Conservation (phyloP, 2,329 filamentous ascomycete species). For the Aspergillus texensis region DNA sequence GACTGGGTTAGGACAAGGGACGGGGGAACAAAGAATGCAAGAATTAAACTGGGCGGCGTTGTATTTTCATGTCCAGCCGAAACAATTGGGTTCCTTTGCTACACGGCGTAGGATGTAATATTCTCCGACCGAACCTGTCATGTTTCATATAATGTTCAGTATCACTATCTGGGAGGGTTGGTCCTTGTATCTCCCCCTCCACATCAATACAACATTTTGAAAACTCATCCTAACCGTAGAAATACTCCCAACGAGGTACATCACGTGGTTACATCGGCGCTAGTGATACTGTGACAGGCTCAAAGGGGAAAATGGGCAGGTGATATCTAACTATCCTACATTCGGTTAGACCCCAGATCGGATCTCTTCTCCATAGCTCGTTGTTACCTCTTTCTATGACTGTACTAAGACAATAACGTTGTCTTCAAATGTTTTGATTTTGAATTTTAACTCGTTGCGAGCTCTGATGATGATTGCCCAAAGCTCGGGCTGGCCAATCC, state of each 20-base stretch:
- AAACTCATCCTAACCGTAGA: neutral
- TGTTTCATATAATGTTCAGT: neutral
- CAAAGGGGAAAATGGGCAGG: neutral
- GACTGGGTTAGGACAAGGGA: slow-evolving; percentile 25
- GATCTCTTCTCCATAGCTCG: neutral
- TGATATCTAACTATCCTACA: neutral
- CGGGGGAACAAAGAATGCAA: slow-evolving; percentile 22
- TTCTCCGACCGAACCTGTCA: neutral
- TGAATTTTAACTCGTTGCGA: neutral
- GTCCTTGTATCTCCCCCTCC: neutral
- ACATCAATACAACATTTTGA: neutral
- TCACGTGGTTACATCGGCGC: neutral
- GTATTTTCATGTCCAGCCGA: slow-evolving; percentile 5
- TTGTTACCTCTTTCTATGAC: neutral
- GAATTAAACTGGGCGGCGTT: slow-evolving; percentile 25
- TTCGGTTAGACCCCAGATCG: neutral
- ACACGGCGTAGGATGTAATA: neutral
- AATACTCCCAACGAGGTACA: neutral
- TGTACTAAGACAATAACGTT: neutral
- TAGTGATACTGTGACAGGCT: neutral
- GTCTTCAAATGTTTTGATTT: no score
- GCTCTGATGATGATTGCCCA: neutral
- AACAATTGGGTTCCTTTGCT: neutral
- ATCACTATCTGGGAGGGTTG: neutral
- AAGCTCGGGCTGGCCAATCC: slow-evolving; percentile 24